These are phyloP conservation scores for Loxodes magnus DNA, from an alignment of 73 alveolate genomes.

Conservation along the genomic window DNA sequence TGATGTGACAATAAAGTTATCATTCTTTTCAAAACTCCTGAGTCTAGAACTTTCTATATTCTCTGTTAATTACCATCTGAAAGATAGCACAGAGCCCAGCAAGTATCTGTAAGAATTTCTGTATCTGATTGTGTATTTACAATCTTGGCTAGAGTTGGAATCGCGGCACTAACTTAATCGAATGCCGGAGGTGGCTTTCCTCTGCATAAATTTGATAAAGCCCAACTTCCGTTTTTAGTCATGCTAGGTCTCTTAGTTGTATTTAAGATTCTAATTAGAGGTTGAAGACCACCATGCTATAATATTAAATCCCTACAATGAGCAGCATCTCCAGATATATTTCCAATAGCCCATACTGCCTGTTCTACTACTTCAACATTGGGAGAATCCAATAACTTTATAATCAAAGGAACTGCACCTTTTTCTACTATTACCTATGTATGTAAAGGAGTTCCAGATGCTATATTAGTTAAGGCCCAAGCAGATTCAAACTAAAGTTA, in stretches of 20 bases:
- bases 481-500: constrained; percentile 87
- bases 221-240: constrained; percentile 79
- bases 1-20: constrained; percentile 53
- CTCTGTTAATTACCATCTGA: constrained; percentile 91
- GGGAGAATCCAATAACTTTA: constrained; percentile 55
- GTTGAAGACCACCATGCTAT: constrained; percentile 58
- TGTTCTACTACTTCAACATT: constrained; percentile 71
- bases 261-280: constrained; percentile 54
- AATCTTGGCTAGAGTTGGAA: constrained; percentile 63
- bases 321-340: constrained; percentile 85
- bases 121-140: constrained; percentile 47
- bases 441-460: constrained; percentile 80
- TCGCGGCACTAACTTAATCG: constrained; percentile 35
- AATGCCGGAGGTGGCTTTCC: constrained; percentile 81
- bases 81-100: constrained; percentile 90
- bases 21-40: constrained; percentile 55
- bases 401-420: constrained; percentile 72
- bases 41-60: constrained; percentile 68
- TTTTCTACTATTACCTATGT: constrained; percentile 70
- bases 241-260: constrained; percentile 46
- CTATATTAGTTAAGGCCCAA: constrained; percentile 92
- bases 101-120: constrained; percentile 89
- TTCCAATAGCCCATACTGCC: constrained; percentile 92
- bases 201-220: constrained; percentile 83
- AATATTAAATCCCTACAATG: constrained; percentile 67